These are phyloP conservation scores for Discostella stelligeroides DNA, from an alignment of 108 stramenopile species.

Conservation along the genomic window DNA sequence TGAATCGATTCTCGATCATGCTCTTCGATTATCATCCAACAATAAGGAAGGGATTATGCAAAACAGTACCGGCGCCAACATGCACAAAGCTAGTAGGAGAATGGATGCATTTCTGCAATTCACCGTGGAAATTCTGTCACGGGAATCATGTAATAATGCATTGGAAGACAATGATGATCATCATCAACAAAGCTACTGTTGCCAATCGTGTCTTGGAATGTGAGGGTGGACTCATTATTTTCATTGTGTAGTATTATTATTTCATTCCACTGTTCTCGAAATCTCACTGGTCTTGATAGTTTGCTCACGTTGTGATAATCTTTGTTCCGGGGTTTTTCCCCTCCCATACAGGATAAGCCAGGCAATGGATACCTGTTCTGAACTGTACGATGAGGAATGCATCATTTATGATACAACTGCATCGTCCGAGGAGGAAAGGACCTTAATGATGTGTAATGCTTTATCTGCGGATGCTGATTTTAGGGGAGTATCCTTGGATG, in stretches of 20 bases:
- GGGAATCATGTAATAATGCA: background rate
- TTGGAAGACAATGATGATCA: background rate
- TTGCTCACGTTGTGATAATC: background rate
- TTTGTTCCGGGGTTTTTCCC: background rate
- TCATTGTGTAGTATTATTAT: too few relatives aligned
- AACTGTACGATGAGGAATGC: constrained; percentile 25
- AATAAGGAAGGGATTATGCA: background rate
- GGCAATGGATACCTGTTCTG: constrained; percentile 30
- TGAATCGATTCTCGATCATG: constrained; percentile 15
- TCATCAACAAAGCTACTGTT: constrained; percentile 2
- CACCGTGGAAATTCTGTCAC: constrained; percentile 8
- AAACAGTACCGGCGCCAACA: constrained; percentile 1
- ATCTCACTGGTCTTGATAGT: background rate
- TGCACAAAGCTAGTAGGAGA: constrained; percentile 16
- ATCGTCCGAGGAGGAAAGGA: constrained; percentile 34
- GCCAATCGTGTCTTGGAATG: constrained; percentile 19
- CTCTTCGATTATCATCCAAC: constrained; percentile 3
- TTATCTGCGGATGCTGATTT: constrained; percentile 20
- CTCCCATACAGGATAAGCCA: constrained; percentile 30
- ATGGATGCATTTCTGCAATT: constrained; percentile 14
- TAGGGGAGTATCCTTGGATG: constrained; percentile 6
- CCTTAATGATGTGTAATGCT: constrained; percentile 16
- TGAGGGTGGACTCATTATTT: constrained; percentile 13
- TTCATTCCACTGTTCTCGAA: too few relatives aligned
- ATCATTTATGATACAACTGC: constrained; percentile 35